These are phyloP conservation scores for Hypoxylon sp. DNA, from an alignment of 2,329 filamentous ascomycete genomes.

Conservation along the genomic window DNA sequence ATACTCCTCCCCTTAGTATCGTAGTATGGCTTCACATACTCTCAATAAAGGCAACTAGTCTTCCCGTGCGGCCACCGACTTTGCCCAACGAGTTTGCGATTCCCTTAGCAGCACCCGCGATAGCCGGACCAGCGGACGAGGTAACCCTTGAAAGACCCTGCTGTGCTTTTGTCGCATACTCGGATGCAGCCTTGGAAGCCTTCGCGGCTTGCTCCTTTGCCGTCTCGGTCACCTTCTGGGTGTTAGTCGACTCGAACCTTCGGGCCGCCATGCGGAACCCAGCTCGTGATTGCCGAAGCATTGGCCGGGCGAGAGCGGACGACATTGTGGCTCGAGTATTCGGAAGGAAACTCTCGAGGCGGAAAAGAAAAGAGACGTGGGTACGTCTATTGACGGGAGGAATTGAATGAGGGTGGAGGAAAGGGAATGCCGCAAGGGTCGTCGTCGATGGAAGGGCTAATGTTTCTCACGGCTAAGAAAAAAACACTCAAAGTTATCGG, in stretches of 20 bases:
- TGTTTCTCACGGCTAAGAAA: conserved; percentile 49
- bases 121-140: conserved; percentile 81
- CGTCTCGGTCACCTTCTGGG: conserved; percentile 61
- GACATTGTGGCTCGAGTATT: conserved; percentile 47
- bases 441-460: conserved; percentile 38
- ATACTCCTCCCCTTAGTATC: conserved; percentile 3
- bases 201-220: conserved; percentile 57
- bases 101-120: conserved; percentile 78
- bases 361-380: conserved; percentile 18
- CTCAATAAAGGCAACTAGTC: conserved; percentile 83
- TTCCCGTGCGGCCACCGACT: conserved; percentile 86
- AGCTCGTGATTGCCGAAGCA: conserved; percentile 54
- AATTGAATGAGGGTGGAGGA: conserved; percentile 39
- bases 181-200: conserved; percentile 60
- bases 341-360: conserved; percentile 10
- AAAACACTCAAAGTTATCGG: conserved; percentile 60
- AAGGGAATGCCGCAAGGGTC: conserved; percentile 40
- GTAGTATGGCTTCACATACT: conserved; percentile 70
- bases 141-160: conserved; percentile 87
- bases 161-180: conserved; percentile 74
- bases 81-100: conserved; percentile 76
- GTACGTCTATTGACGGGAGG: conserved; percentile 26
- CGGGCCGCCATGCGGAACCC: conserved; percentile 62
- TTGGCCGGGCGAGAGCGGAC: conserved; percentile 50
- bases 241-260: conserved; percentile 72